A percentile compares a stretch with the other conserved stretches of the same genome.
Evolutionary conservation across 257 asterid genomes (phyloP).

Genomic region (Jacaranda copaia): DNA sequence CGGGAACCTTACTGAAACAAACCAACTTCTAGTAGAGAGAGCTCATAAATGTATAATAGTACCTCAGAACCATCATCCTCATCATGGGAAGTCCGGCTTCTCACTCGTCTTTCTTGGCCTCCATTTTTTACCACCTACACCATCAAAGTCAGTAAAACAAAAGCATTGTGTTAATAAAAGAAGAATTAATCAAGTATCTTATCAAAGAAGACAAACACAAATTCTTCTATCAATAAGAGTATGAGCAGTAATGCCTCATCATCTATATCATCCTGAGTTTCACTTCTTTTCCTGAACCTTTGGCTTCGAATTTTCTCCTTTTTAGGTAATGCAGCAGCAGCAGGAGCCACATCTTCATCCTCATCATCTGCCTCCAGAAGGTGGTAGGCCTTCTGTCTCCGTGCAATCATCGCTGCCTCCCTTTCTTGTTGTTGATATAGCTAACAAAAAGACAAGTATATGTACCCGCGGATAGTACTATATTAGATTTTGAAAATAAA

Average conservation of each 20-base stretch:
- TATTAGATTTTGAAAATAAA: constrained; percentile 23
- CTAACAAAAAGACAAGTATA: constrained; percentile 43
- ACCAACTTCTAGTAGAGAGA: constrained; percentile 5
- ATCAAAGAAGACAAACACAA: constrained; percentile 38
- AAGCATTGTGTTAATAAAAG: constrained; percentile 37
- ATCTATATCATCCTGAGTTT: constrained; percentile 67
- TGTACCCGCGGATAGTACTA: not conserved
- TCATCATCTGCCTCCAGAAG: constrained; percentile 84
- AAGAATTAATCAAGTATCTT: constrained; percentile 33
- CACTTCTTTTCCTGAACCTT: constrained; percentile 85
- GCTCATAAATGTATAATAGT: constrained; percentile 21
- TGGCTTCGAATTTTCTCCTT: constrained; percentile 63
- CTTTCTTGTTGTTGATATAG: constrained; percentile 74
- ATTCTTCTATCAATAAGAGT: constrained; percentile 40
- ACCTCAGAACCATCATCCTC: constrained; percentile 87
- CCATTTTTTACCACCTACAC: constrained; percentile 51
- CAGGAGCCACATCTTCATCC: constrained; percentile 52
- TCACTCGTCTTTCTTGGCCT: constrained; percentile 63
- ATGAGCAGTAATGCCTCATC: constrained; percentile 66
- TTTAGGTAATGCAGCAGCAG: constrained; percentile 46
- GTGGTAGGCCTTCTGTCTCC: constrained; percentile 70
- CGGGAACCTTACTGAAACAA: constrained; percentile 10
- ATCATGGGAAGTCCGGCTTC: constrained; percentile 60
- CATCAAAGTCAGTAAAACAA: constrained; percentile 45
- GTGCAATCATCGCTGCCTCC: constrained; percentile 73